A percentile compares a stretch with the other conserved stretches of the same genome.
phyloP scores from a whole-genome alignment of 306 rosid genomes.

The Mimosa pudica region DNA sequence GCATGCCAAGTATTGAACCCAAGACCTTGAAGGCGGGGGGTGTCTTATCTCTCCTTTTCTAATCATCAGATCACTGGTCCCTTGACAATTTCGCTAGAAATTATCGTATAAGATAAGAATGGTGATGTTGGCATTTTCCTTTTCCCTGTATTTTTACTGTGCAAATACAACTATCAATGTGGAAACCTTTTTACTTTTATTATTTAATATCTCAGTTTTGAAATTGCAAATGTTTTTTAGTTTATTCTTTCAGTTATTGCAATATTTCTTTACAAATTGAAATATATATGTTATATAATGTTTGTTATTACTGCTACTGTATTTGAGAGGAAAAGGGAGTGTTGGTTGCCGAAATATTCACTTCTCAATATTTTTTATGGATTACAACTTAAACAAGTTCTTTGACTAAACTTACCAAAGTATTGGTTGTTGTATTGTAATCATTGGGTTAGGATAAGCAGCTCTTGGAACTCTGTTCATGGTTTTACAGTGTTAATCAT shows the following conservation, averaged over 20 bases:
- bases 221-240: too few species aligned
- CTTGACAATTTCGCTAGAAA: too few species aligned
- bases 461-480: neutral
- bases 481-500: neutral
- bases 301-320: neutral
- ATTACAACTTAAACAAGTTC: neutral
- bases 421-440: neutral
- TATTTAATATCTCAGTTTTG: neutral
- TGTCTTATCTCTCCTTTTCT: too few species aligned
- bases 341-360: neutral
- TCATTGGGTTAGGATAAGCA: neutral
- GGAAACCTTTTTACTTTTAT: neutral
- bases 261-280: neutral
- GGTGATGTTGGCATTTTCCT: neutral
- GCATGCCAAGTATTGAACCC: too few species aligned
- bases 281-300: neutral
- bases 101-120: too few species aligned
- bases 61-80: too few species aligned
- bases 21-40: too few species aligned
- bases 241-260: neutral
- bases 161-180: neutral
- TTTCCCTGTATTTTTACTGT: neutral
- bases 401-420: neutral
- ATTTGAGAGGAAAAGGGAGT: neutral
- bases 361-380: neutral